phyloP scores from a whole-genome alignment of 169 alveolate species.

The Eimeria brunetti region DNA sequence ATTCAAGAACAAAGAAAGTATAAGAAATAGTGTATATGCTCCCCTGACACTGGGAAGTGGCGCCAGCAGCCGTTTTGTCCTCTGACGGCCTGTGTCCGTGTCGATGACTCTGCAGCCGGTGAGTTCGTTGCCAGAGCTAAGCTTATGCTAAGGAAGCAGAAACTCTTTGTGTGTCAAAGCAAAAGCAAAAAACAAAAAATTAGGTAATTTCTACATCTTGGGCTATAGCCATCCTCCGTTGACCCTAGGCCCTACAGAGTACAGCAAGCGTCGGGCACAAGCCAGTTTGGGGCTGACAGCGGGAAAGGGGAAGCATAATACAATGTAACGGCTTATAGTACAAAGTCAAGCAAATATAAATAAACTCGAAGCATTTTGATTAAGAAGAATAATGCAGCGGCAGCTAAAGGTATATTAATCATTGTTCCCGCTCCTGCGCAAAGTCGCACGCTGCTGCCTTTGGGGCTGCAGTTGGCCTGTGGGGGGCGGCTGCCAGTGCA shows the following conservation, averaged over 20 bases:
- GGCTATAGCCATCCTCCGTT: not conserved
- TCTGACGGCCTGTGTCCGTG: not conserved
- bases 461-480: slow-evolving; percentile 55
- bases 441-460: slow-evolving; percentile 36
- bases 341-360: not conserved
- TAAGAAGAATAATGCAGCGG: not conserved
- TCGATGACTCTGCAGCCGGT: not conserved
- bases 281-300: not conserved
- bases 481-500: slow-evolving; percentile 52
- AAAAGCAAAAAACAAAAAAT: not conserved
- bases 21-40: not conserved
- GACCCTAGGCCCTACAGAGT: not conserved
- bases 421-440: not conserved
- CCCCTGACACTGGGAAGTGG: not conserved
- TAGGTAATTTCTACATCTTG: not conserved
- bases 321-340: not conserved
- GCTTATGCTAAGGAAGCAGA: not conserved
- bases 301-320: not conserved
- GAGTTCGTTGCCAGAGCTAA: not conserved
- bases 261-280: not conserved
- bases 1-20: not conserved
- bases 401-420: no score
- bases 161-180: not conserved
- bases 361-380: not conserved
- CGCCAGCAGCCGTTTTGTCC: not conserved